phyloP scores from a whole-genome alignment of 2,329 filamentous ascomycete genomes.

The Fusarium metavorans region DNA sequence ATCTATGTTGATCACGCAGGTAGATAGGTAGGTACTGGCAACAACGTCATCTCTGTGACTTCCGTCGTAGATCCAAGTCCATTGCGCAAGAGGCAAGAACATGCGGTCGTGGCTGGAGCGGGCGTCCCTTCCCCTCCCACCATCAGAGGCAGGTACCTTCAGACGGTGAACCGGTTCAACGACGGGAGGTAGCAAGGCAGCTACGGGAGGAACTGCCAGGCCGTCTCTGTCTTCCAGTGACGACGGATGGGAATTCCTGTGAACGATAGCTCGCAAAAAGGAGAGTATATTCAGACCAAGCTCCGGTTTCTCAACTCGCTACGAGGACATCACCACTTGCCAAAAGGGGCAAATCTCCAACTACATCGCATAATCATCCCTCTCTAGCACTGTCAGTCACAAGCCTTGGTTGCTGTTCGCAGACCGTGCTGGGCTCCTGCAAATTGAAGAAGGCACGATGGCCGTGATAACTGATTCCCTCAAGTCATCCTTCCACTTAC shows the following conservation, averaged over 20 bases:
- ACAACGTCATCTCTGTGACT: conserved; percentile 12
- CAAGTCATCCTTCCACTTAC: background rate
- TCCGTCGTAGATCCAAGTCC: background rate
- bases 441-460: background rate
- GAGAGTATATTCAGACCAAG: background rate
- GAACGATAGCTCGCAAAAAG: background rate
- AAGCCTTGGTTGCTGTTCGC: background rate
- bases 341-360: background rate
- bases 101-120: background rate
- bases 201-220: background rate
- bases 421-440: background rate
- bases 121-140: background rate
- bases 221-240: background rate
- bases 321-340: background rate
- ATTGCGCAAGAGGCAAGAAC: background rate
- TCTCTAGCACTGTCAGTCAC: background rate
- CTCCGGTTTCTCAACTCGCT: background rate
- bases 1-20: background rate
- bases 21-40: background rate
- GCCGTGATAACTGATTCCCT: background rate
- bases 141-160: background rate
- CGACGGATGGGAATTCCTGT: background rate
- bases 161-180: background rate
- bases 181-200: background rate
- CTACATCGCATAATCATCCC: background rate